Conservation (phyloP, 2,329 filamentous ascomycete species). For the Waltergamsia citrina region DNA sequence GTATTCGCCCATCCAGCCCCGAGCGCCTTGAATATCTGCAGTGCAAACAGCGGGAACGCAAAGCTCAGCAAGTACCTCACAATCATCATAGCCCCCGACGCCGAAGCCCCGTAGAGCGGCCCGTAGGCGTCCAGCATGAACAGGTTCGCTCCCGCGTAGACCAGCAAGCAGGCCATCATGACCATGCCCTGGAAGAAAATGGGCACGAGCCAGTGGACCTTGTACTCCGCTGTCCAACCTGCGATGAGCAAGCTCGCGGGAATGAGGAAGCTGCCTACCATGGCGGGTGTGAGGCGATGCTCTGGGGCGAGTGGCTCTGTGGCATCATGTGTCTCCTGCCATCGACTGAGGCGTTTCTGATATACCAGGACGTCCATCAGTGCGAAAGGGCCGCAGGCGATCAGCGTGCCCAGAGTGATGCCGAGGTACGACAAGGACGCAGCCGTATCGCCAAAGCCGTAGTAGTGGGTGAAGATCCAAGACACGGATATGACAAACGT, state of each 20-base stretch:
- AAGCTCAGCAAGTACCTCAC: conserved; percentile 45
- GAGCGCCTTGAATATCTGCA: conserved; percentile 28
- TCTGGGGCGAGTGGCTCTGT: conserved; percentile 52
- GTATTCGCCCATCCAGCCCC: conserved; percentile 34
- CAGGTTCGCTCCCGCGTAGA: conserved; percentile 16
- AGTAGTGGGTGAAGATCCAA: conserved; percentile 53
- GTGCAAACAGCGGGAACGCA: conserved; percentile 36
- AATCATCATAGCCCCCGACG: conserved; percentile 15
- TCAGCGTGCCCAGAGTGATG: conserved; percentile 56
- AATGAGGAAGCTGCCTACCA: conserved; percentile 52
- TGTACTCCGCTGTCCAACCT: conserved; percentile 45
- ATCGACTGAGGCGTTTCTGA: conserved; percentile 41
- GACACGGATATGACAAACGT: conserved; percentile 53
- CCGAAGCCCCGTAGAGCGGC: conserved; percentile 15
- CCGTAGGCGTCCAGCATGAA: conserved; percentile 18
- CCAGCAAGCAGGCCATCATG: conserved; percentile 15
- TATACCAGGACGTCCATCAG: conserved; percentile 45
- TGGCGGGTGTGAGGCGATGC: conserved; percentile 50
- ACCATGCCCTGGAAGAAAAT: conserved; percentile 14
- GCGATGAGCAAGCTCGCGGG: conserved; percentile 61
- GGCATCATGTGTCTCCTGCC: conserved; percentile 30
- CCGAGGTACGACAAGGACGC: conserved; percentile 60
- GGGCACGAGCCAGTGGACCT: conserved; percentile 13
- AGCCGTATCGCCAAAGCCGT: conserved; percentile 50
- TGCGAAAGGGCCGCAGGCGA: conserved; percentile 24